Evolutionary conservation across 2,329 filamentous ascomycete genomes (phyloP).

Genomic region (Trichophyton simii): DNA sequence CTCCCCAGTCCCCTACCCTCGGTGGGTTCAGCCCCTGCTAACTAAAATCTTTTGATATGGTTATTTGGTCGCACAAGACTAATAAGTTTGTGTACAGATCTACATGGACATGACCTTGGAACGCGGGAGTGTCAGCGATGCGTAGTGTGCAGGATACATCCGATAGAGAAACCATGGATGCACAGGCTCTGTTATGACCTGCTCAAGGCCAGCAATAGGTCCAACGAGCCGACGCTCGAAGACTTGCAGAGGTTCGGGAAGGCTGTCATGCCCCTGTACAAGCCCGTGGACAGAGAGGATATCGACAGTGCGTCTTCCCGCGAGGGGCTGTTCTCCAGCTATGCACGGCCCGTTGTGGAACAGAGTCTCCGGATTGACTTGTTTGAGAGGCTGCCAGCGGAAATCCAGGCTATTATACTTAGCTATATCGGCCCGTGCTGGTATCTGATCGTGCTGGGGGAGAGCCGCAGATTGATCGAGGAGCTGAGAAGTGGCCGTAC

Average conservation of each 20-base stretch:
- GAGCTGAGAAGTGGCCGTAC: not conserved
- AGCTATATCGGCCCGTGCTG: not conserved
- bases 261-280: not conserved
- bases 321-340: not conserved
- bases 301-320: not conserved
- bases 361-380: not conserved
- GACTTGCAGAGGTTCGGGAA: not conserved
- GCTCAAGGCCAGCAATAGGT: not conserved
- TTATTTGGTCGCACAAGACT: too few relatives aligned
- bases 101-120: not conserved
- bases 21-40: too few relatives aligned
- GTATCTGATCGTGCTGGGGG: not conserved
- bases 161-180: not conserved
- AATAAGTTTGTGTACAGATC: not conserved
- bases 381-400: not conserved
- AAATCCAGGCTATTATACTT: not conserved
- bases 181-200: not conserved
- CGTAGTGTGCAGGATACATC: not conserved
- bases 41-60: too few relatives aligned
- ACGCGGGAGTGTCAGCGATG: not conserved
- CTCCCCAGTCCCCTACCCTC: too few relatives aligned
- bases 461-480: not conserved
- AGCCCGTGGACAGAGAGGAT: not conserved
- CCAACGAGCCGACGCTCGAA: not conserved
- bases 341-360: not conserved